These are phyloP conservation scores for Cerioporus squamosus DNA, from an alignment of 1,284 basidiomycete species.

Conservation along the genomic window DNA sequence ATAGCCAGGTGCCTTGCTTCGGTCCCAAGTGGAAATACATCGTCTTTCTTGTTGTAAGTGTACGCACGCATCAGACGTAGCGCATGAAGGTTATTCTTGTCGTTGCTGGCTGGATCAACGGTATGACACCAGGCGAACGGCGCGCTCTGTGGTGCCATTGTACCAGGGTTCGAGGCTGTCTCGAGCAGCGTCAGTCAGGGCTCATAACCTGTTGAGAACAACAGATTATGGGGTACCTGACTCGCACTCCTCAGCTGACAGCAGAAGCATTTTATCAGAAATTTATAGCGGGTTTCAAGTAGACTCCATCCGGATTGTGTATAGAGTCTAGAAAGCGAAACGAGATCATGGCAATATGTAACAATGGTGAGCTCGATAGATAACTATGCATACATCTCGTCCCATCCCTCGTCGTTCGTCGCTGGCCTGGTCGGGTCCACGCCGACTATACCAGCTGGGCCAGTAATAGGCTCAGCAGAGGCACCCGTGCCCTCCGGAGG, in stretches of 20 bases:
- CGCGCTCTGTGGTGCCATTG: not conserved
- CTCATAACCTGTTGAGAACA: slow-evolving; percentile 21
- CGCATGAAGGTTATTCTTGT: not conserved
- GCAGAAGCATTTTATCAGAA: not conserved
- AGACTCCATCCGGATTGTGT: not conserved
- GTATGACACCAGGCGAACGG: not conserved
- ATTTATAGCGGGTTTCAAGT: not conserved
- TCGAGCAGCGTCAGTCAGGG: slow-evolving; percentile 12
- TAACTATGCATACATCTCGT: slow-evolving; percentile 36
- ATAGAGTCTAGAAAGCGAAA: not conserved
- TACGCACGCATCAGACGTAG: not conserved
- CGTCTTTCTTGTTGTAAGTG: too few species aligned
- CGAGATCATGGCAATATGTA: not conserved
- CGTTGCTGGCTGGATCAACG: not conserved
- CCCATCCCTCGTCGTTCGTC: slow-evolving; percentile 39
- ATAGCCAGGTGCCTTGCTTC: too few species aligned
- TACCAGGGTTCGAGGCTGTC: not conserved
- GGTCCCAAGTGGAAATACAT: too few species aligned
- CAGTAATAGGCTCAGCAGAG: not conserved
- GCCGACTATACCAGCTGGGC: not conserved
- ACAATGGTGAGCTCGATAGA: not conserved
- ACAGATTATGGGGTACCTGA: slow-evolving; percentile 15
- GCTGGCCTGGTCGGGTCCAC: slow-evolving; percentile 15
- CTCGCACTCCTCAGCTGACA: not conserved
- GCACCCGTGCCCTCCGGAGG: not conserved